A percentile compares a stretch with the other conserved stretches of the same genome.
phyloP scores from a whole-genome alignment of 2,329 filamentous ascomycete genomes.

The Blumeriella jaapii region DNA sequence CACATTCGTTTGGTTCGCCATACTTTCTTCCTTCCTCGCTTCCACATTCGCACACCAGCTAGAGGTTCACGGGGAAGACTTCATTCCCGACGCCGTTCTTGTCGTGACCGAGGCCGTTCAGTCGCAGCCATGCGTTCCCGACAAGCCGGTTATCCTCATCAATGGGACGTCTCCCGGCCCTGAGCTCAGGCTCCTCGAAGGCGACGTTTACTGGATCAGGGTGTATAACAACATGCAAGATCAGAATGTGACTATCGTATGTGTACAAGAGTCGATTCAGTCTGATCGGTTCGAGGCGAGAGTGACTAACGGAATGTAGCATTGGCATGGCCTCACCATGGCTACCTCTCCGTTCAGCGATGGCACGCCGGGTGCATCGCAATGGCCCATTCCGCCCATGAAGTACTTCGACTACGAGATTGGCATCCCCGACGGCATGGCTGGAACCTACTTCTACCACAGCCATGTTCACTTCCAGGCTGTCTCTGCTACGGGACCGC shows the following conservation, averaged over 20 bases:
- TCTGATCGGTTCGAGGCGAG: background rate
- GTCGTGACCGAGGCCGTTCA: conserved; percentile 30
- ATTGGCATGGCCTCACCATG: conserved; percentile 44
- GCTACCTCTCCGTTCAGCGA: conserved; percentile 39
- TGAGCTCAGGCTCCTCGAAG: conserved; percentile 31
- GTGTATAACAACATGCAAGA: conserved; percentile 41
- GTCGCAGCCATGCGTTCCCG: conserved; percentile 28
- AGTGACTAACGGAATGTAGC: conserved; percentile 26
- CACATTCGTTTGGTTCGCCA: background rate
- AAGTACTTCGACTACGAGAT: conserved; percentile 47
- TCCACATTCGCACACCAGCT: background rate
- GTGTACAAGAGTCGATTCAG: background rate
- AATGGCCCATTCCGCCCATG: conserved; percentile 42
- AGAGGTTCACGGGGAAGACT: conserved; percentile 15
- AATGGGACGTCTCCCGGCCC: conserved; percentile 40
- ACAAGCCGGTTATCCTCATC: conserved; percentile 31
- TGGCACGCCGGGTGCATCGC: conserved; percentile 36
- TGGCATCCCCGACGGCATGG: conserved; percentile 31
- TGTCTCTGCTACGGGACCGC: conserved; percentile 34
- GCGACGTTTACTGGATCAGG: conserved; percentile 37
- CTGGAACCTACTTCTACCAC: conserved; percentile 46
- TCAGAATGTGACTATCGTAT: conserved; percentile 39
- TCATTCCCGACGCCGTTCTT: conserved; percentile 32
- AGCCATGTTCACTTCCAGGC: conserved; percentile 43
- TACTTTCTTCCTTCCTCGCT: background rate